Evolutionary conservation across 225 moss, liverwort and hornwort genomes (phyloP).

Genomic region (Anthoceros angustus): DNA sequence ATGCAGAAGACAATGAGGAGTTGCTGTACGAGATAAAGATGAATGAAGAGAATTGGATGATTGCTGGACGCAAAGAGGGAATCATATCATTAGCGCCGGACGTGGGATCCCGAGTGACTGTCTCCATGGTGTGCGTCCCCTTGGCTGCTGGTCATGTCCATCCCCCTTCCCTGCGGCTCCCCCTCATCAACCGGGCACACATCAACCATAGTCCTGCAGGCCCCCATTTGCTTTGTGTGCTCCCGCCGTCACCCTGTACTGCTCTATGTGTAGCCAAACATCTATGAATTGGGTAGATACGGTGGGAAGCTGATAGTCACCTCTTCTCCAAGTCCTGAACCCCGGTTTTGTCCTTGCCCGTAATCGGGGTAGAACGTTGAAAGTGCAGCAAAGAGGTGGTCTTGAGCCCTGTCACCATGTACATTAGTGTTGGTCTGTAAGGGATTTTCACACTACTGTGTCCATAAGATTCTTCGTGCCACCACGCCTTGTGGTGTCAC

Average conservation of each 20-base stretch:
- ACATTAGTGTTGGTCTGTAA: too few relatives aligned
- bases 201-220: constrained; percentile 88
- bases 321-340: too few relatives aligned
- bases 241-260: constrained; percentile 84
- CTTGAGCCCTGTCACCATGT: too few relatives aligned
- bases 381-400: too few relatives aligned
- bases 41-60: constrained; percentile 82
- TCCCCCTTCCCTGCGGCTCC: constrained; percentile 80
- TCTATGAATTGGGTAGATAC: neutral
- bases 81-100: constrained; percentile 41
- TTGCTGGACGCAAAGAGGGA: constrained; percentile 88
- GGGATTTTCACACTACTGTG: too few relatives aligned
- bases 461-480: too few relatives aligned
- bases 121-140: constrained; percentile 94
- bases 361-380: too few relatives aligned
- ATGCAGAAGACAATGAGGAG: constrained; percentile 46
- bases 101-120: constrained; percentile 54
- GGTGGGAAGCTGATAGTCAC: too few relatives aligned
- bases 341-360: too few relatives aligned
- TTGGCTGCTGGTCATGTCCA: constrained; percentile 90
- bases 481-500: too few relatives aligned
- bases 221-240: constrained; percentile 88
- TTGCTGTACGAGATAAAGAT: constrained; percentile 72
- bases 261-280: constrained; percentile 72
- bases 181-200: constrained; percentile 69